A percentile compares a stretch with the other conserved stretches of the same genome.
phyloP scores from a whole-genome alignment of 2,329 filamentous ascomycete species.

The Aspergillus sergii region DNA sequence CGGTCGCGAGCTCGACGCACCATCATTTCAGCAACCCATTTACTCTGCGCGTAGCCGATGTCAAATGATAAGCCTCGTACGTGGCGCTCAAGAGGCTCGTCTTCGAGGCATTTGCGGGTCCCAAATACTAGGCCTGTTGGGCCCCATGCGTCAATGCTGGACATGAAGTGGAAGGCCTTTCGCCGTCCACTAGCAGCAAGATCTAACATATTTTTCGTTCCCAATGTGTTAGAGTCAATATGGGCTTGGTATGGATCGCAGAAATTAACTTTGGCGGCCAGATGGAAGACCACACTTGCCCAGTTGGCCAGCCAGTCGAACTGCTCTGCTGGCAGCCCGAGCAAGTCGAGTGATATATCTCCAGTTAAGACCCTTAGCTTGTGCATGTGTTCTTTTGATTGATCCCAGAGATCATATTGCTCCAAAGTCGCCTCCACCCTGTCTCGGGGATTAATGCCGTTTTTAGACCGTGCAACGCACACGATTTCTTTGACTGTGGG shows the following conservation, averaged over 20 bases:
- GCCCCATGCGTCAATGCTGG: constrained; percentile 19
- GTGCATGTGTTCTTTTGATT: background rate
- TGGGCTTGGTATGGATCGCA: constrained; percentile 70
- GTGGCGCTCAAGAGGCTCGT: constrained; percentile 16
- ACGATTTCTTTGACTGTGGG: constrained; percentile 60
- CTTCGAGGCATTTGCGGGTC: constrained; percentile 8
- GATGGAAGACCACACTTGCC: constrained; percentile 72
- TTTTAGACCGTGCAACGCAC: constrained; percentile 69
- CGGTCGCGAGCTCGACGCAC: constrained; percentile 71
- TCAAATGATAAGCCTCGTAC: constrained; percentile 47
- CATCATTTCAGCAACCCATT: constrained; percentile 72
- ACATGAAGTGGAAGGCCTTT: constrained; percentile 22
- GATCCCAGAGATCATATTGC: constrained; percentile 39
- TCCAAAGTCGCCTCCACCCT: constrained; percentile 53
- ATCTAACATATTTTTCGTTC: constrained; percentile 68
- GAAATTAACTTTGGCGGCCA: constrained; percentile 74
- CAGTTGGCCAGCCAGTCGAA: constrained; percentile 65
- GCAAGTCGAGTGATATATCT: constrained; percentile 66
- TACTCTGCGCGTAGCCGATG: constrained; percentile 81
- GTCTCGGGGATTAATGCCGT: constrained; percentile 30
- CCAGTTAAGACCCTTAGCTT: constrained; percentile 46
- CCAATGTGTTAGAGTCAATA: constrained; percentile 69
- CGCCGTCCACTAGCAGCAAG: constrained; percentile 58
- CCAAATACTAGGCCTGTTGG: constrained; percentile 13
- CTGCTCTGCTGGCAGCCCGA: constrained; percentile 63